A percentile compares a stretch with the other conserved stretches of the same genome.
Conservation (phyloP, 768 basidiomycete genomes). For the Suillus fuscotomentosus region DNA sequence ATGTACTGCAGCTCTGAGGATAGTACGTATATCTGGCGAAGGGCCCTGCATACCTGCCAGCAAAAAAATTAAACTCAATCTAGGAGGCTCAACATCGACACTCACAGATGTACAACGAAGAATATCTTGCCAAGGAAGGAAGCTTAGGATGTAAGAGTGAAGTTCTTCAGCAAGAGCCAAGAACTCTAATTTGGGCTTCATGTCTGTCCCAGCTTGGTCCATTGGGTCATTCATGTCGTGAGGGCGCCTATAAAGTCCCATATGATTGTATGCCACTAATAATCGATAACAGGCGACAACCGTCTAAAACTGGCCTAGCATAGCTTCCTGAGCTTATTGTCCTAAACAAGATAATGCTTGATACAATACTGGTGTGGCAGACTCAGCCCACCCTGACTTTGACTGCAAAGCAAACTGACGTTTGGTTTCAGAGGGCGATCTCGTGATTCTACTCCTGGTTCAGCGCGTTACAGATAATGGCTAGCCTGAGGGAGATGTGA, state of each 20-base stretch:
- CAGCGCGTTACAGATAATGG: not conserved
- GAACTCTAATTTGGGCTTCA: not conserved
- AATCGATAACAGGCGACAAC: not conserved
- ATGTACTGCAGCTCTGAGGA: constrained; percentile 1
- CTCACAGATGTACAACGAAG: not conserved
- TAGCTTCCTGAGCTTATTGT: not conserved
- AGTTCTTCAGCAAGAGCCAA: not conserved
- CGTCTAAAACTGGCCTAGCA: not conserved
- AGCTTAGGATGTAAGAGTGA: not conserved
- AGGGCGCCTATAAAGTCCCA: not conserved
- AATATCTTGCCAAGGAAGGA: not conserved
- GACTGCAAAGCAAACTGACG: not conserved
- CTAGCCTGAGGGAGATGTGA: not conserved
- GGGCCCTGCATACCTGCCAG: not conserved
- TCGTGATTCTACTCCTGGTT: not conserved
- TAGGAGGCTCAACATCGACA: not conserved
- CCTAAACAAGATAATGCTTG: not conserved
- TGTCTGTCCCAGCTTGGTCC: not conserved
- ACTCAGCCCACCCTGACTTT: not conserved
- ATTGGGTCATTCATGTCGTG: not conserved
- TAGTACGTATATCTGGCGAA: not conserved
- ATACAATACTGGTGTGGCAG: not conserved
- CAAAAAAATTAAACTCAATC: not conserved
- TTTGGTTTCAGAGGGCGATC: not conserved
- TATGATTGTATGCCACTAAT: too few species aligned